These are phyloP conservation scores for Cladosporium velox DNA, from an alignment of 2,329 filamentous ascomycete species.

Conservation along the genomic window DNA sequence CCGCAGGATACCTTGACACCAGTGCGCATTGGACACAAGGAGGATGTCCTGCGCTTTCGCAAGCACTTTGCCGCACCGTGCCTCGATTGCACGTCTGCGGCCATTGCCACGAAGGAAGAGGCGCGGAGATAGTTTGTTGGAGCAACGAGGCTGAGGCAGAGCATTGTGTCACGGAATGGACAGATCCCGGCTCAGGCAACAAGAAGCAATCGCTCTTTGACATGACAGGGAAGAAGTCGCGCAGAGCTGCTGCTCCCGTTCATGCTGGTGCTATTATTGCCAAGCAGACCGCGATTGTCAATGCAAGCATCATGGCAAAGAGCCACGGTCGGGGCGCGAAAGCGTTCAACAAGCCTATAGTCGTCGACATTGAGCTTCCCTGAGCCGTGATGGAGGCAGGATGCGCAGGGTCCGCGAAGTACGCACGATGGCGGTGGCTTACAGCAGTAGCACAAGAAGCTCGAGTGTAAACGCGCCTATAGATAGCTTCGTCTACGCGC, in stretches of 20 bases:
- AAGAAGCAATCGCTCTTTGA: conserved; percentile 66
- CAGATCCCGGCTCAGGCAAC: conserved; percentile 59
- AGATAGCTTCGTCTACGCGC: conserved; percentile 17
- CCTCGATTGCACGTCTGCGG: conserved; percentile 69
- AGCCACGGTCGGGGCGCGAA: conserved; percentile 58
- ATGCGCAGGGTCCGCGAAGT: background rate
- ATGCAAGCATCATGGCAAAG: conserved; percentile 72
- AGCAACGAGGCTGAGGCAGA: conserved; percentile 45
- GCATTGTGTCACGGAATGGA: conserved; percentile 51
- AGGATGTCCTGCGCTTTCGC: conserved; percentile 63
- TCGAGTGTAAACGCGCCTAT: conserved; percentile 10
- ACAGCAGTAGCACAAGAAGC: background rate
- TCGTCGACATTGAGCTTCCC: conserved; percentile 78
- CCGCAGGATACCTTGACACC: conserved; percentile 60
- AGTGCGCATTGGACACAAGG: conserved; percentile 42
- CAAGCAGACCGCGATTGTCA: conserved; percentile 76
- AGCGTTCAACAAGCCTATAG: conserved; percentile 74
- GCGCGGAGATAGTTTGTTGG: conserved; percentile 66
- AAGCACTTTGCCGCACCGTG: conserved; percentile 60
- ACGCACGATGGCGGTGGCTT: background rate
- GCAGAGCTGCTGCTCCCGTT: conserved; percentile 36
- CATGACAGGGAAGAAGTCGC: conserved; percentile 49
- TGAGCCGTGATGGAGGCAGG: conserved; percentile 35
- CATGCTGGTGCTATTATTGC: conserved; percentile 27
- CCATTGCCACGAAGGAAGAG: conserved; percentile 70